These are phyloP conservation scores for Tolypocladium ovalisporum DNA, from an alignment of 2,329 filamentous ascomycete species.

Conservation along the genomic window DNA sequence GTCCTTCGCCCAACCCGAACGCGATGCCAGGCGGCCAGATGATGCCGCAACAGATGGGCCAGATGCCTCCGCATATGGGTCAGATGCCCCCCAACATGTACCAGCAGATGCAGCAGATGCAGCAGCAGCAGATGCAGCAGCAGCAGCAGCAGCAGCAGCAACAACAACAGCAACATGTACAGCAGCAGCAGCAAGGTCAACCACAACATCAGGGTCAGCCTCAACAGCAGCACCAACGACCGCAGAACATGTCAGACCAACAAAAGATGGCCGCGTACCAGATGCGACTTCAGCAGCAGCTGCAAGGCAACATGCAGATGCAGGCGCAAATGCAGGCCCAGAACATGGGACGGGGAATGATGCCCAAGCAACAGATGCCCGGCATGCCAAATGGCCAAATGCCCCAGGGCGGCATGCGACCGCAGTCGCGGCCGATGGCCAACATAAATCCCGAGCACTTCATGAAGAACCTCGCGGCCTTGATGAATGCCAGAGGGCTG, in stretches of 20 bases:
- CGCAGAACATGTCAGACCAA: slow-evolving; percentile 43
- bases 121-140: slow-evolving; percentile 33
- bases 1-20: slow-evolving; percentile 44
- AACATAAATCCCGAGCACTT: slow-evolving; percentile 55
- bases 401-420: slow-evolving; percentile 36
- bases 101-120: slow-evolving; percentile 28
- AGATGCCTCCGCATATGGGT: slow-evolving; percentile 35
- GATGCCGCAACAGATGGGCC: slow-evolving; percentile 41
- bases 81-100: slow-evolving; percentile 34
- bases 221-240: slow-evolving; percentile 31
- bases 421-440: slow-evolving; percentile 33
- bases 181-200: slow-evolving; percentile 19
- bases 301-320: slow-evolving; percentile 45
- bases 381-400: slow-evolving; percentile 46
- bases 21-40: slow-evolving; percentile 41
- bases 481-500: slow-evolving; percentile 65
- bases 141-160: slow-evolving; percentile 50
- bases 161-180: slow-evolving; percentile 27
- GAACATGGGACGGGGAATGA: slow-evolving; percentile 35
- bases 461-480: slow-evolving; percentile 63
- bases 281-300: slow-evolving; percentile 71
- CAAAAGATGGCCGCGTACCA: slow-evolving; percentile 70
- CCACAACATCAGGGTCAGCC: slow-evolving; percentile 28
- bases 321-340: slow-evolving; percentile 40
- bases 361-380: slow-evolving; percentile 39